Evolutionary conservation across 805 yeast genomes (phyloP).

Genomic region (Metschnikowia koreensis): DNA sequence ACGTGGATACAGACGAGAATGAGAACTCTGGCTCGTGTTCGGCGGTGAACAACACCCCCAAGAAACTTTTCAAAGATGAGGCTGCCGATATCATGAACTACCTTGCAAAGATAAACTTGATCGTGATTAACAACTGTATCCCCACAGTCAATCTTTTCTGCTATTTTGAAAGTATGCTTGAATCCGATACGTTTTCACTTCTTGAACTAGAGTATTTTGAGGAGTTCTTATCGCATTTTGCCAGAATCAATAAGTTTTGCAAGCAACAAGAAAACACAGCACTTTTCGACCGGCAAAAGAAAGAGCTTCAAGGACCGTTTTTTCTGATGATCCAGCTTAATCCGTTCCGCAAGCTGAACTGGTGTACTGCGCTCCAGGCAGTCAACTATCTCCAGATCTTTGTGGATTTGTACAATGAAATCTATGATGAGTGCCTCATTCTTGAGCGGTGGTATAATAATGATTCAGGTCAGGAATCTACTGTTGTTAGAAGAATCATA

Average conservation of each 20-base stretch:
- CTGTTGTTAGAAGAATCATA: constrained; percentile 10
- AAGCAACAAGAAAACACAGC: constrained; percentile 6
- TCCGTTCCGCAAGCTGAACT: constrained; percentile 8
- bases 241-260: constrained; percentile 10
- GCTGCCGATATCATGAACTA: constrained; percentile 8
- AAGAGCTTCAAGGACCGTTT: constrained; percentile 11
- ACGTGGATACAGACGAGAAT: neutral
- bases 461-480: constrained; percentile 11
- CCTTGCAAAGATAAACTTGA: constrained; percentile 13
- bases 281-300: constrained; percentile 11
- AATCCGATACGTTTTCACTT: constrained; percentile 1
- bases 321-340: constrained; percentile 9
- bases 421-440: constrained; percentile 14
- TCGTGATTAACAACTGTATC: constrained; percentile 15
- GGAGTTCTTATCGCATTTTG: constrained; percentile 16
- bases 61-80: constrained; percentile 8
- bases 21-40: neutral
- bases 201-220: constrained; percentile 18
- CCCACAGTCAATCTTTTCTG: constrained; percentile 30
- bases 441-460: constrained; percentile 10
- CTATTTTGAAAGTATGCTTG: constrained; percentile 27
- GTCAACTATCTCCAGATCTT: constrained; percentile 18
- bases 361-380: constrained; percentile 18
- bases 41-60: constrained; percentile 12
- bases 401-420: constrained; percentile 16